Evolutionary conservation across 495 filamentous ascomycete genomes (phyloP).

Genomic region (Saxispiralis lemnorum): DNA sequence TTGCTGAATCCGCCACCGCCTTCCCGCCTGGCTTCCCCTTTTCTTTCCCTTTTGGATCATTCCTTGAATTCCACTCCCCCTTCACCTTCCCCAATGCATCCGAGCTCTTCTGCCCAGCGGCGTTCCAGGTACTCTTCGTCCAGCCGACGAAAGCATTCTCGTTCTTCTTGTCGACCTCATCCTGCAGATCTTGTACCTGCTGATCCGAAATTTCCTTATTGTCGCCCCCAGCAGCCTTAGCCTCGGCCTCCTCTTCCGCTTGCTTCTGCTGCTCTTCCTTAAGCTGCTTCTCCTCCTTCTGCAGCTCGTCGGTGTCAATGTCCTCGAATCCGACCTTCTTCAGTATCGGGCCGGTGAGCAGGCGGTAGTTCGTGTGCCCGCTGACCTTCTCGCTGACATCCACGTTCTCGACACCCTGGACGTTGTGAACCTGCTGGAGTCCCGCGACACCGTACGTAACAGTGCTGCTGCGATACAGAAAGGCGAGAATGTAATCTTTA

Average conservation of each 20-base stretch:
- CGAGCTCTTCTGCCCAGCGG: conserved; percentile 8
- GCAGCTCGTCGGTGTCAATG: conserved; percentile 37
- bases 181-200: conserved; percentile 20
- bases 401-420: conserved; percentile 57
- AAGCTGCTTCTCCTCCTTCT: conserved; percentile 40
- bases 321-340: conserved; percentile 50
- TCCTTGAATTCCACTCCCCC: neutral
- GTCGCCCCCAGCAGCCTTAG: conserved; percentile 11
- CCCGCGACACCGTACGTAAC: conserved; percentile 64
- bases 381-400: conserved; percentile 54
- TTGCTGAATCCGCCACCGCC: too few species aligned
- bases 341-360: conserved; percentile 50
- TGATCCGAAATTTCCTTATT: conserved; percentile 16
- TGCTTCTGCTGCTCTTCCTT: conserved; percentile 40
- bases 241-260: conserved; percentile 32
- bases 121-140: conserved; percentile 3
- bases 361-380: conserved; percentile 57
- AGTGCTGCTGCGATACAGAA: conserved; percentile 60
- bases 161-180: conserved; percentile 22
- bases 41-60: neutral
- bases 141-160: conserved; percentile 19
- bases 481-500: conserved; percentile 60
- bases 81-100: neutral
- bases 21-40: neutral
- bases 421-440: conserved; percentile 43